Base-by-base conservation (phyloP, 202 grass and related monocot genomes). In the Zizania palustris region DNA sequence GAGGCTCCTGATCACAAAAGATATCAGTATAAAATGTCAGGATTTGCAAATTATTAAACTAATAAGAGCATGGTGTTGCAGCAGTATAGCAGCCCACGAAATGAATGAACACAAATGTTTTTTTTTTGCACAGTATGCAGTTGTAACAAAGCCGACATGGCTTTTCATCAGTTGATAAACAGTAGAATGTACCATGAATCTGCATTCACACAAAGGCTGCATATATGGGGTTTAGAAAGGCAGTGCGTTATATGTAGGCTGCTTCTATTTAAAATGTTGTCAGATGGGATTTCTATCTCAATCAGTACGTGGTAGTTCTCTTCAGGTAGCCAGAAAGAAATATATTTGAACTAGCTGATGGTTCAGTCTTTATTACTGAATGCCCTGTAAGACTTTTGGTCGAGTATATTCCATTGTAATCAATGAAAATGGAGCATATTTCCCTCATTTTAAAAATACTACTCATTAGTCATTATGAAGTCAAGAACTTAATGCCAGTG, bases 1-100 rank as follows among this genome's bases (percentile, higher is more conserved):
- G 87, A 56, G 87, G 93, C 69, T 96, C 93, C 93, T 96, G 68
- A 71, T 55, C 33, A 71, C 79, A 65, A 69, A 79, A 73, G 34
- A 55, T 43, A 56, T 54, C 35, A 53, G 3, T 33, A 22, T 11
- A 9, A 11, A 55, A 48, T n/a, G 34, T 63, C 13, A 14, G 49
- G 36, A 14, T 72, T 43, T 21, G 41, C 4, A 62, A 85, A 14
- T 36, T 45, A 62, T 46, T 59, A 10, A 3, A 58, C 11, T 48
- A 20, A 74, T 43, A 43, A 34, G 19, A 37, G 16, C 18, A 15
- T 9, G 5, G 36, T 46, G 11, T 45, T 59, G 40, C 22, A 80
- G 21, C 5, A 60, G 22, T 21, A 82, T 36, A 74, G 57, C 16
- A n/a, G n/a, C n/a, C 10, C 21, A 15, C 6, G 9, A 18, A 69